These are phyloP conservation scores for Penicillium egyptiacum DNA, from an alignment of 495 filamentous ascomycete species.

Conservation along the genomic window DNA sequence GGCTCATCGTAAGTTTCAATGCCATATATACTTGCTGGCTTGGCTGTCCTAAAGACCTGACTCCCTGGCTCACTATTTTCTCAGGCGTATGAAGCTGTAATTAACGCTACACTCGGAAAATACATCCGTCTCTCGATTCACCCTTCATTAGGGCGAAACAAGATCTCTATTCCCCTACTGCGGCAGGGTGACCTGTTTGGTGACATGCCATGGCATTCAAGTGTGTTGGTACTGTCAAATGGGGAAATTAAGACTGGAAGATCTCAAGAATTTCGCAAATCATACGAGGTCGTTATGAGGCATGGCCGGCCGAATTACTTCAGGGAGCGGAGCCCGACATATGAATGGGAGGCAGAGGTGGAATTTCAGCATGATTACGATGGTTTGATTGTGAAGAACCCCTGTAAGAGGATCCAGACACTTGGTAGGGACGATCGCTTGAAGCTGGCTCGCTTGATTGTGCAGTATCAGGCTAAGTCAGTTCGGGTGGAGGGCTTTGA, in stretches of 20 bases:
- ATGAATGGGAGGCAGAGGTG: constrained; percentile 11
- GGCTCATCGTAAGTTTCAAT: constrained; percentile 6
- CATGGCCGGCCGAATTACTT: constrained; percentile 10
- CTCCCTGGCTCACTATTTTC: background rate
- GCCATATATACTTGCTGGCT: background rate
- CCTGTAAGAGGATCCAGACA: background rate
- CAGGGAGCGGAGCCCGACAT: constrained; percentile 2
- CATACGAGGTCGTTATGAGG: constrained; percentile 9
- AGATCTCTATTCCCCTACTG: constrained; percentile 10
- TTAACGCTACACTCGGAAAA: constrained; percentile 3
- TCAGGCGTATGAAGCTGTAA: constrained; percentile 12
- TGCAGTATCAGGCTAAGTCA: constrained; percentile 4
- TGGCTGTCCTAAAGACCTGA: background rate
- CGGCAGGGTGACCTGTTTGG: constrained; percentile 8
- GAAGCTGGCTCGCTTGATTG: constrained; percentile 11
- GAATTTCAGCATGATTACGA: constrained; percentile 9
- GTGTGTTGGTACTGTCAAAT: constrained; percentile 8
- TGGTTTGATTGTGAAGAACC: constrained; percentile 6
- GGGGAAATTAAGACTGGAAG: constrained; percentile 5
- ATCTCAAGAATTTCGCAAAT: constrained; percentile 6
- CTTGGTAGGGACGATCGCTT: constrained; percentile 9
- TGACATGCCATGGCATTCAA: constrained; percentile 14
- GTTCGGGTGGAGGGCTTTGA: constrained; percentile 11
- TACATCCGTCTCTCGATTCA: constrained; percentile 11
- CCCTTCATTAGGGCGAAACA: constrained; percentile 8